Percentiles rank a stretch among this genome's conserved stretches.
Conservation (phyloP, 371 early-diverging fungal genomes). For the Rhizopus microsporus region DNA sequence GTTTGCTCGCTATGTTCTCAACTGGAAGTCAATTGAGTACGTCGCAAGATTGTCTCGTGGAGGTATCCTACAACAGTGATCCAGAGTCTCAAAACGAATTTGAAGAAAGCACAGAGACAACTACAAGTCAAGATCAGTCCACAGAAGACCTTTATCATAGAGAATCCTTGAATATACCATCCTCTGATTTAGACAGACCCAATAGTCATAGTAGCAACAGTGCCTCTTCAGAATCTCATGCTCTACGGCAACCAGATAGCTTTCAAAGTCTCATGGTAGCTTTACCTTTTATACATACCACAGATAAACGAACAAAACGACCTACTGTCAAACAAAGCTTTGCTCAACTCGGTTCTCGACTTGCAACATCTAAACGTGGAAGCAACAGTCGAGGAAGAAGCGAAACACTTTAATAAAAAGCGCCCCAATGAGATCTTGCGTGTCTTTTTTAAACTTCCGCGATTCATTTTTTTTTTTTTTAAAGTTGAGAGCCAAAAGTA, state of each 20-base stretch:
- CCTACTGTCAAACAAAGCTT: conserved; percentile 16
- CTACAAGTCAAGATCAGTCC: neutral
- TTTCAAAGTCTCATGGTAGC: too few relatives aligned
- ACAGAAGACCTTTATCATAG: neutral
- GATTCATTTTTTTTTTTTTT: too few relatives aligned
- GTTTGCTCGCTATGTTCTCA: conserved; percentile 37
- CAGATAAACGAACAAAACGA: neutral
- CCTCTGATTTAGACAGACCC: neutral
- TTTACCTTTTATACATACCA: neutral
- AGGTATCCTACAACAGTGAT: neutral
- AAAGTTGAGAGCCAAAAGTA: neutral
- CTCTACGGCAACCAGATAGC: neutral
- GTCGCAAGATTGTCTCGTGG: neutral
- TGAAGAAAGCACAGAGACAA: neutral
- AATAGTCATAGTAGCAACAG: conserved; percentile 4
- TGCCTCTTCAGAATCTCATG: conserved; percentile 3
- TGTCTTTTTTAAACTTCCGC: too few relatives aligned
- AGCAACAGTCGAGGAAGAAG: too few relatives aligned
- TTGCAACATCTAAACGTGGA: neutral
- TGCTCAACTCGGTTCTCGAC: conserved; percentile 12
- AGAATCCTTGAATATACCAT: neutral
- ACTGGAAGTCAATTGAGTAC: conserved; percentile 8
- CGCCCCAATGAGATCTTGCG: too few relatives aligned
- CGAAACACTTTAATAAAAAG: too few relatives aligned
- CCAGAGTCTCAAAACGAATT: neutral